Conservation (phyloP, 73 alveolate species). For the Diophrys appendiculata region DNA sequence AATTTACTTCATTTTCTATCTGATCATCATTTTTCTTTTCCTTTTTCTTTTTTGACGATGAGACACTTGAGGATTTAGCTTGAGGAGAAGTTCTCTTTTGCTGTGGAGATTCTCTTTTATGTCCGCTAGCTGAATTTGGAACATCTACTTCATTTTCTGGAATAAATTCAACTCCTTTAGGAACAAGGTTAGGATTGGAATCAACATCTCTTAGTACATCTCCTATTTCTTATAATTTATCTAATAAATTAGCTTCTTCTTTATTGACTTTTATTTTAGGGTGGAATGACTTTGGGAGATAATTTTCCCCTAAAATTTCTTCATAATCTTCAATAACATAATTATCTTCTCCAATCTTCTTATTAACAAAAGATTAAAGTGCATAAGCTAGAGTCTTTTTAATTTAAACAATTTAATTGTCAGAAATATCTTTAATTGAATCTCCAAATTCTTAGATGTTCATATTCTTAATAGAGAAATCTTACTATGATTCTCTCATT, state of each 20-base stretch:
- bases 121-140: too few relatives aligned
- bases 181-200: too few relatives aligned
- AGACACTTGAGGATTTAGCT: too few relatives aligned
- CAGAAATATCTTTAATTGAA: background rate
- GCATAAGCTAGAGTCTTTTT: background rate
- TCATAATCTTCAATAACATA: background rate
- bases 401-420: background rate
- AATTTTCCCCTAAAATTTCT: background rate
- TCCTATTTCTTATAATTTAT: background rate
- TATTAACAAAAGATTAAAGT: background rate
- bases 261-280: background rate
- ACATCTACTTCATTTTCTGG: too few relatives aligned
- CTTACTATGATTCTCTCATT: background rate
- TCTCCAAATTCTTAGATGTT: background rate
- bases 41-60: too few relatives aligned
- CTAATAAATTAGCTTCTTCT: background rate
- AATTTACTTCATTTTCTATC: too few relatives aligned
- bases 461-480: background rate
- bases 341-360: background rate
- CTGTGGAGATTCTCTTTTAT: too few relatives aligned
- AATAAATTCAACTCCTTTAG: too few relatives aligned
- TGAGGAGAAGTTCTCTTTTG: too few relatives aligned
- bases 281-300: background rate
- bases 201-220: background rate
- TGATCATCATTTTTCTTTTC: too few relatives aligned